These are phyloP conservation scores for Sarocladium strictum DNA, from an alignment of 2,329 filamentous ascomycete genomes.

Conservation along the genomic window DNA sequence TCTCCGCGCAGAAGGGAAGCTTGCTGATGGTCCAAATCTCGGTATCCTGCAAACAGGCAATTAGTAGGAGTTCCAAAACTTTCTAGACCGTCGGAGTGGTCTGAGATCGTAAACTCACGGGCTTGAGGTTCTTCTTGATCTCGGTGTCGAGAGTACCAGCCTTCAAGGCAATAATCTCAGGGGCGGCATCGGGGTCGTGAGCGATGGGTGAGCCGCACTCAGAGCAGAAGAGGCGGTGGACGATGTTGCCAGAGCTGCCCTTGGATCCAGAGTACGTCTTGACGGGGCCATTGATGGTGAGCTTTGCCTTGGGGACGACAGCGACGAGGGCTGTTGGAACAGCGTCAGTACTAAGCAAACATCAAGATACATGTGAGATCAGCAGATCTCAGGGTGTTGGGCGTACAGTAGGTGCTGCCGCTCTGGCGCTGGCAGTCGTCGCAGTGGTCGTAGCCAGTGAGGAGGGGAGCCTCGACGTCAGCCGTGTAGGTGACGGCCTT, in stretches of 20 bases:
- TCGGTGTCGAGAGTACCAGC: slow-evolving; percentile 57
- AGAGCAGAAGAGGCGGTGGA: slow-evolving; percentile 64
- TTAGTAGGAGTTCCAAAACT: slow-evolving; percentile 13
- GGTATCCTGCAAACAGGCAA: slow-evolving; percentile 41
- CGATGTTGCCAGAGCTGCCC: slow-evolving; percentile 54
- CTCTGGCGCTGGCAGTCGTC: slow-evolving; percentile 67
- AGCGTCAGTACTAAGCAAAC: too few relatives aligned
- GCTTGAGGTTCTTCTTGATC: slow-evolving; percentile 63
- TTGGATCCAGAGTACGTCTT: slow-evolving; percentile 55
- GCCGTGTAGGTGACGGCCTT: slow-evolving; percentile 64
- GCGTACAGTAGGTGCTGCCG: slow-evolving; percentile 61
- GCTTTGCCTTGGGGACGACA: slow-evolving; percentile 60
- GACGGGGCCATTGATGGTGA: slow-evolving; percentile 56
- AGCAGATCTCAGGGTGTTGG: slow-evolving; percentile 8
- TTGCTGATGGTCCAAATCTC: slow-evolving; percentile 67
- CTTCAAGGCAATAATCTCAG: slow-evolving; percentile 64
- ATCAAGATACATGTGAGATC: too few relatives aligned
- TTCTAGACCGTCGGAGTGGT: not conserved
- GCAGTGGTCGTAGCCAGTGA: slow-evolving; percentile 65
- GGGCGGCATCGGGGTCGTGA: slow-evolving; percentile 65
- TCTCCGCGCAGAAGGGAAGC: slow-evolving; percentile 64
- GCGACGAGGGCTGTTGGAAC: slow-evolving; percentile 61
- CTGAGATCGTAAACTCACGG: slow-evolving; percentile 34
- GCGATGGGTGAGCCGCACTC: slow-evolving; percentile 66
- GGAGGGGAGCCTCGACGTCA: slow-evolving; percentile 42